Evolutionary conservation across 306 rosid genomes (phyloP).

Genomic region (Dalbergia oliveri): DNA sequence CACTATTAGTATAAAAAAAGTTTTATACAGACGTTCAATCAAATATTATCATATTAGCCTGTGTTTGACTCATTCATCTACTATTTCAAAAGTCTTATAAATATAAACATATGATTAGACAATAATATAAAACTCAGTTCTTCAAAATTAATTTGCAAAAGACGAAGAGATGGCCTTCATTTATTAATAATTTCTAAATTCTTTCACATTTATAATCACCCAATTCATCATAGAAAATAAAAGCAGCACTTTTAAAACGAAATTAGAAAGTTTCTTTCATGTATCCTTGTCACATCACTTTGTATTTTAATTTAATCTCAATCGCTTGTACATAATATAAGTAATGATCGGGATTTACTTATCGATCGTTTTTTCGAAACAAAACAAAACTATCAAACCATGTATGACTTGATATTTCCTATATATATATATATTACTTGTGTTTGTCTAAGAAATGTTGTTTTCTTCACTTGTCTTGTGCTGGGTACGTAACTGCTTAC

Average conservation of each 20-base stretch:
- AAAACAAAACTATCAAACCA: not conserved
- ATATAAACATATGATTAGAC: too few species aligned
- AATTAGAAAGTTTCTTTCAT: not conserved
- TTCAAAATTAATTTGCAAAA: not conserved
- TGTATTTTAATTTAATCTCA: not conserved
- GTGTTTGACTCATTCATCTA: too few species aligned
- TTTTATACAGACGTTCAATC: too few species aligned
- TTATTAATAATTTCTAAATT: too few species aligned
- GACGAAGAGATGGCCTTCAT: too few species aligned
- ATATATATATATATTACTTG: not conserved
- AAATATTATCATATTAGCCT: too few species aligned
- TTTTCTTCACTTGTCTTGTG: not conserved
- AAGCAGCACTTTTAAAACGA: too few species aligned
- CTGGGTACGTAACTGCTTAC: not conserved
- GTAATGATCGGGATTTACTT: not conserved
- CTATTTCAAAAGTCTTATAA: too few species aligned
- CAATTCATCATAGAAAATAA: not conserved
- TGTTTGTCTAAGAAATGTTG: not conserved
- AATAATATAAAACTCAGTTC: too few species aligned
- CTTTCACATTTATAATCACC: not conserved
- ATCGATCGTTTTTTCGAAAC: not conserved
- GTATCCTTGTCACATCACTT: not conserved
- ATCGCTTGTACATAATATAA: not conserved
- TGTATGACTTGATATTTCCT: not conserved
- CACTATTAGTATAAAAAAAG: too few species aligned